Evolutionary conservation across 768 basidiomycete genomes (phyloP).

Genomic region (Wakefieldia striispora): DNA sequence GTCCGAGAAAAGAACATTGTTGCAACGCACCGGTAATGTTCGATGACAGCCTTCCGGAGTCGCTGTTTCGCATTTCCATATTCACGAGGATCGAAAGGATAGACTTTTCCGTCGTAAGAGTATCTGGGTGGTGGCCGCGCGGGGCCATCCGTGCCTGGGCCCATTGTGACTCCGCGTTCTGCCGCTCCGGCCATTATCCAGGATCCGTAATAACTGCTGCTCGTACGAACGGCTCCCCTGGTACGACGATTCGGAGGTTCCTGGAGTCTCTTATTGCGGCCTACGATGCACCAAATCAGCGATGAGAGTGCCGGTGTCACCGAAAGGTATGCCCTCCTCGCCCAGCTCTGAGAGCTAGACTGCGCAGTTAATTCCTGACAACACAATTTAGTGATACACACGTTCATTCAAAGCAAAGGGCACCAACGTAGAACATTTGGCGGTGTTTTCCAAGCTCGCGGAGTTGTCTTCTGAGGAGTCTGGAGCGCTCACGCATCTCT

Average conservation of each 20-base stretch:
- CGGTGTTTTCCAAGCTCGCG: conserved; percentile 71
- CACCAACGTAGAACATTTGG: conserved; percentile 50
- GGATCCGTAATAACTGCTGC: not conserved
- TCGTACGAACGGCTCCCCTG: not conserved
- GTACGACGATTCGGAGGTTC: not conserved
- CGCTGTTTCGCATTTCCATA: conserved; percentile 84
- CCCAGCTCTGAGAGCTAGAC: conserved; percentile 12
- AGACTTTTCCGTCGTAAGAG: not conserved
- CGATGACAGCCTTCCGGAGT: conserved; percentile 78
- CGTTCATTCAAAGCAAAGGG: conserved; percentile 10
- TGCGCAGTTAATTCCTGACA: conserved; percentile 14
- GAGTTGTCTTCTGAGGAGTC: conserved; percentile 63
- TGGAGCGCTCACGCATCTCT: conserved; percentile 50
- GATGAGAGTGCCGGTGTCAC: conserved; percentile 7
- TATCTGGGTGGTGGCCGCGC: too few species aligned
- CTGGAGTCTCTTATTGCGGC: not conserved
- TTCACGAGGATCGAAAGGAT: conserved; percentile 60
- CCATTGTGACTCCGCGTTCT: not conserved
- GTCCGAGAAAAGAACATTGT: not conserved
- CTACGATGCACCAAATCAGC: not conserved
- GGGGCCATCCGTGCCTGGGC: not conserved
- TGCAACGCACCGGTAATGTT: conserved; percentile 68
- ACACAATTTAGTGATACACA: not conserved
- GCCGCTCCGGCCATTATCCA: not conserved
- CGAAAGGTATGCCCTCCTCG: conserved; percentile 4